Evolutionary conservation across 2,329 filamentous ascomycete genomes (phyloP).

Genomic region (Monosporascus sp.): DNA sequence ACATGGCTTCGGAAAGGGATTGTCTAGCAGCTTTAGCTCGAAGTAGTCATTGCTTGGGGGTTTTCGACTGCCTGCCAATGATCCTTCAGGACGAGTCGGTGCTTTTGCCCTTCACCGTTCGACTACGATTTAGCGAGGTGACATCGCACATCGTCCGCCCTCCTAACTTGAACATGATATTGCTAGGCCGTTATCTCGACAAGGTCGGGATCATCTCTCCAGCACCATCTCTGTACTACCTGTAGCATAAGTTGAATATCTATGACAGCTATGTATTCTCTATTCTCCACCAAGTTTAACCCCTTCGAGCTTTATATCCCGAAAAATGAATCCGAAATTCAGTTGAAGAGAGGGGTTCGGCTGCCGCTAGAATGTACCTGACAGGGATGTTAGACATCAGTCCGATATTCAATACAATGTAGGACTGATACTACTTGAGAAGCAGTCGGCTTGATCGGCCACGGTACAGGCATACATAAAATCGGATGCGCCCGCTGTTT

Average conservation of each 20-base stretch:
- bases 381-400: no score
- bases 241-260: background rate
- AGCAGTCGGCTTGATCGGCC: background rate
- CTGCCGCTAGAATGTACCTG: no score
- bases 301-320: no score
- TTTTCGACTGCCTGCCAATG: background rate
- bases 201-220: background rate
- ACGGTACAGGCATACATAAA: background rate
- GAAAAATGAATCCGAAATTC: no score
- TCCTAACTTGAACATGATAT: background rate
- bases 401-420: no score
- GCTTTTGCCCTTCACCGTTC: background rate
- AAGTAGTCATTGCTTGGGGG: background rate
- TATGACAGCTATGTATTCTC: background rate
- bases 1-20: background rate
- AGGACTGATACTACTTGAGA: background rate
- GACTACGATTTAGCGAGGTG: background rate
- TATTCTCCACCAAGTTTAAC: no score
- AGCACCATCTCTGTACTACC: background rate
- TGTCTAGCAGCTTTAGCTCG: background rate
- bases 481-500: background rate
- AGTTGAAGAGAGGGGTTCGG: no score
- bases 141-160: background rate
- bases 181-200: background rate
- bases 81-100: background rate